Base-by-base conservation (phyloP, 345 rosid species). In the Populus nigra region DNA sequence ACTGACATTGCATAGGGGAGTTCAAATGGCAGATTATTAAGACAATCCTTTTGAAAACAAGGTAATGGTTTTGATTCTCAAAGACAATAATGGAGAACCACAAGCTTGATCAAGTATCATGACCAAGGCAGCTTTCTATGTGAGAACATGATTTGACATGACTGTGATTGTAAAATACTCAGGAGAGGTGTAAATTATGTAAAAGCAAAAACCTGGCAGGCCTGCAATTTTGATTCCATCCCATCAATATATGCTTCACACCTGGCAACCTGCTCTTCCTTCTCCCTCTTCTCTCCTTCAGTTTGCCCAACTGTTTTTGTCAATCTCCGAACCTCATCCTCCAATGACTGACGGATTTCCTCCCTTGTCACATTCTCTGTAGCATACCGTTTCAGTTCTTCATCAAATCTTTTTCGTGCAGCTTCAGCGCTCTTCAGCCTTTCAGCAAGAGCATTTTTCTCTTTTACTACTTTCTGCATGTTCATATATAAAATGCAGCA, bases 221-320 rank as follows among this genome's bases (percentile, higher is more conserved):
- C 86, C 81, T 94, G 96, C 80, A 94, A 83, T 73, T 87, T 90
- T 69, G 98, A 81, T 84, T 88, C 98, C 99, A 96, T 96, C 83
- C 89, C 90, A 82, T 96, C 97, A 71, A 94, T 91, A 88, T 91
- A 91, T 76, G 93, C 93, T 85, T 96, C 98, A 83, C 97, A 92
- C 47, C 98, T 87, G 50, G 94, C 90, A 83, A 94, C 84, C 84
- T 89, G 98, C 85, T 90, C 98, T 78, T 94, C 98, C 74, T 94
- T 96, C 84, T 96, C 91, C 73, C 90, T 89, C 86, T 91, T 96
- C 83, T 96, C 99, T 81, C 90, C 98, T 88, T 91, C 92, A 29
- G 96, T 92, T 84, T 96, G 98, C 77, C 91, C 97, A 27, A 92
- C 90, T 71, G 97, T 92, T 84, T 90, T 89, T 67, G 94, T 94